Evolutionary conservation across 1,284 basidiomycete genomes (phyloP).

Genomic region (Leccinum holopus): DNA sequence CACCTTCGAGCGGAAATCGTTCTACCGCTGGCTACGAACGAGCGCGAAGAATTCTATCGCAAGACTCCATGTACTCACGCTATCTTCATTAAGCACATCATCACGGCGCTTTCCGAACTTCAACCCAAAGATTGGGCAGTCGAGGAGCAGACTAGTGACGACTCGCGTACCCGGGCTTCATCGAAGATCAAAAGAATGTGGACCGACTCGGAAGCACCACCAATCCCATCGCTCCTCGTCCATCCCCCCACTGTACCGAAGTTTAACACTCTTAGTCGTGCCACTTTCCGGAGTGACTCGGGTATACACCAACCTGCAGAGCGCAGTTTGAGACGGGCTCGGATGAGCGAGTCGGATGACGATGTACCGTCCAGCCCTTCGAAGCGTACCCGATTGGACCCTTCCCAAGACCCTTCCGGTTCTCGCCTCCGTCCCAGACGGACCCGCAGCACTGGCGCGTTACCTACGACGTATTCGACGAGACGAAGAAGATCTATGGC

Average conservation of each 20-base stretch:
- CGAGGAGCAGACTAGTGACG: no score
- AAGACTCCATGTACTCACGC: no score
- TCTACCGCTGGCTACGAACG: no score
- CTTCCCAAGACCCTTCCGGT: not conserved
- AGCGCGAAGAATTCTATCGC: no score
- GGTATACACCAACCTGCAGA: not conserved
- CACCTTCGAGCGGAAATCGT: no score
- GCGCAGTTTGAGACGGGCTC: not conserved
- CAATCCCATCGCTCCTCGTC: not conserved
- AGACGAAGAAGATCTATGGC: no score
- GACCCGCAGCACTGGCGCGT: not conserved
- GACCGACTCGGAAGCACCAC: not conserved
- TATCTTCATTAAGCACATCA: no score
- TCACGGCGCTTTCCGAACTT: no score
- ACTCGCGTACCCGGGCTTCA: no score
- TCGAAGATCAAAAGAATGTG: not conserved
- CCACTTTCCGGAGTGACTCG: not conserved
- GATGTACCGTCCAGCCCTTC: not conserved
- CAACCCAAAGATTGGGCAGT: no score
- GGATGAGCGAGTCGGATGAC: not conserved
- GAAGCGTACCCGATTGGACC: not conserved
- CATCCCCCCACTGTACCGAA: not conserved
- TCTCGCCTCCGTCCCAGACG: not conserved
- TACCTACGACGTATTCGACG: not conserved
- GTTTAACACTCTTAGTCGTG: not conserved